Conservation (phyloP, 2,329 filamentous ascomycete species). For the Pseudocercospora musae region DNA sequence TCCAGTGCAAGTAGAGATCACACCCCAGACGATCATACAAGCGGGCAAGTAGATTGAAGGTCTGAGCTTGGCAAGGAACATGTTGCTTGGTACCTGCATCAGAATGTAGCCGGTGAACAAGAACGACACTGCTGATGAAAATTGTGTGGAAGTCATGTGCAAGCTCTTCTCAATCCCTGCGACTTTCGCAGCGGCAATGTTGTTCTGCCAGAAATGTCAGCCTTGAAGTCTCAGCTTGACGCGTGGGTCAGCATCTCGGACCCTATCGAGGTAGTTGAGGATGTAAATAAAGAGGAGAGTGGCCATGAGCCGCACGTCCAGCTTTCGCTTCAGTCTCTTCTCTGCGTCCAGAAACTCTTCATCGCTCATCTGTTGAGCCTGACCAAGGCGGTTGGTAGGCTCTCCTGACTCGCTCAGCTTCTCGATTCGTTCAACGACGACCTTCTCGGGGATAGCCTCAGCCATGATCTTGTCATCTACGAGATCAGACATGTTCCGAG, state of each 20-base stretch:
- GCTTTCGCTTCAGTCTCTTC: constrained; percentile 49
- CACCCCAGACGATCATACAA: constrained; percentile 30
- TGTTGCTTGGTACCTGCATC: constrained; percentile 30
- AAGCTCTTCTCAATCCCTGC: constrained; percentile 44
- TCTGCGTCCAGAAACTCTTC: constrained; percentile 6
- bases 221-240: neutral
- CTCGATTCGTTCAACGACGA: neutral
- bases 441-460: neutral
- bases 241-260: neutral
- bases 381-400: neutral
- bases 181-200: constrained; percentile 22
- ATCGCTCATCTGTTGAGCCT: constrained; percentile 1
- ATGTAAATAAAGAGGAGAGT: constrained; percentile 72
- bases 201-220: neutral
- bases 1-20: constrained; percentile 29
- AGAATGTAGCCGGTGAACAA: constrained; percentile 36
- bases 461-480: neutral
- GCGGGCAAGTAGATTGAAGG: constrained; percentile 27
- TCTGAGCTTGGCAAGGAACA: constrained; percentile 28
- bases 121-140: constrained; percentile 39
- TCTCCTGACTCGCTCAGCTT: neutral
- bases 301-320: constrained; percentile 64
- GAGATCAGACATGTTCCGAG: neutral
- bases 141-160: constrained; percentile 38
- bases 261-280: constrained; percentile 62